Percentiles rank a stretch among this genome's conserved stretches.
Evolutionary conservation across 208 protist genomes (phyloP).

Genomic region (Leishmania tropica): DNA sequence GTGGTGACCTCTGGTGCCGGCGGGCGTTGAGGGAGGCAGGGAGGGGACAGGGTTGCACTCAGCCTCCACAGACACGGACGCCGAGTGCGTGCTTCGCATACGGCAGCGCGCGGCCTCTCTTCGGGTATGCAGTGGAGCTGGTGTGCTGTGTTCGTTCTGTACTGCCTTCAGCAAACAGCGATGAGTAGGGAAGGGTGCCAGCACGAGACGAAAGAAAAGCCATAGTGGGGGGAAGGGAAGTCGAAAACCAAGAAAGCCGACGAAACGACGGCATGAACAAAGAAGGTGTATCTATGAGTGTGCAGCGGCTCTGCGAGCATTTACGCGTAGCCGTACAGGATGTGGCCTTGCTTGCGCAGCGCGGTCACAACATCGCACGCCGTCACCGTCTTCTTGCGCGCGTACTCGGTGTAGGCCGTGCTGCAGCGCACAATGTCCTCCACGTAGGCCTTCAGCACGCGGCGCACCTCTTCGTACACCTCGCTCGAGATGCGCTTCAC

Average conservation of each 20-base stretch:
- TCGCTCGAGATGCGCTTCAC: constrained; percentile 89
- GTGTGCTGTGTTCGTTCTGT: background rate
- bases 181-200: background rate
- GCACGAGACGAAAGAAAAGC: background rate
- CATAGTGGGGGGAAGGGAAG: background rate
- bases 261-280: background rate
- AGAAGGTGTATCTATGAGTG: constrained; percentile 7
- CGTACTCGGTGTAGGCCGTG: constrained; percentile 87
- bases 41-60: background rate
- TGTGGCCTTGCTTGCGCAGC: too few relatives aligned
- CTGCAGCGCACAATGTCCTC: constrained; percentile 83
- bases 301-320: background rate
- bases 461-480: constrained; percentile 73
- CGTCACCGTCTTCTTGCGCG: background rate
- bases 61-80: background rate
- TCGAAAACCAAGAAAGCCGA: background rate
- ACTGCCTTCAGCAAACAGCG: background rate
- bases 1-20: background rate
- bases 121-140: background rate
- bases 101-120: background rate
- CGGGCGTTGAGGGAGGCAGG: background rate
- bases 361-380: too few relatives aligned
- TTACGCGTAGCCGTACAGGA: constrained; percentile 30
- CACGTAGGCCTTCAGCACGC: constrained; percentile 85
- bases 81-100: background rate